These are phyloP conservation scores for Lepiota subincarnata DNA, from an alignment of 768 basidiomycete species.

Conservation along the genomic window DNA sequence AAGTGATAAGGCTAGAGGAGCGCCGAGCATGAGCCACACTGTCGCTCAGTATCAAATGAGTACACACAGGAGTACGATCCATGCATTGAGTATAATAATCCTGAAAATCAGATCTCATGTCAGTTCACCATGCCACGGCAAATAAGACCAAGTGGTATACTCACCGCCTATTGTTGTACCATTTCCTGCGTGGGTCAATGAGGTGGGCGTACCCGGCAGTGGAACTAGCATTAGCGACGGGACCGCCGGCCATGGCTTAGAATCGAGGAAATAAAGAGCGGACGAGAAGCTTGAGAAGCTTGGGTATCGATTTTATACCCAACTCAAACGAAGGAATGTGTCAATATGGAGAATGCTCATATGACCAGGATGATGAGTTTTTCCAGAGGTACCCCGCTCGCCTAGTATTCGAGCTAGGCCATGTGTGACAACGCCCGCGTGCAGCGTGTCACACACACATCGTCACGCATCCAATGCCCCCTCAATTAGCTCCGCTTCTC, in stretches of 20 bases:
- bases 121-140: background rate
- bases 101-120: constrained; percentile 25
- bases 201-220: constrained; percentile 45
- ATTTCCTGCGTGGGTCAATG: constrained; percentile 61
- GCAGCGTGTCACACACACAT: background rate
- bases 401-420: background rate
- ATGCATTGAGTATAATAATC: constrained; percentile 58
- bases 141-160: constrained; percentile 10
- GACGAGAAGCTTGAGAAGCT: constrained; percentile 25
- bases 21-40: background rate
- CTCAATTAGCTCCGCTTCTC: constrained; percentile 3
- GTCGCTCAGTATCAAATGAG: background rate
- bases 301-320: constrained; percentile 28
- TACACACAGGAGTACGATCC: constrained; percentile 64
- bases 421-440: background rate
- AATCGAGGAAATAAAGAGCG: constrained; percentile 23
- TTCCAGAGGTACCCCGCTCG: constrained; percentile 39
- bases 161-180: constrained; percentile 77
- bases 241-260: constrained; percentile 53
- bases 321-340: constrained; percentile 11
- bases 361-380: constrained; percentile 31
- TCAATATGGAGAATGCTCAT: constrained; percentile 24
- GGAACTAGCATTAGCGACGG: constrained; percentile 30
- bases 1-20: constrained; percentile 58
- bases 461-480: background rate